phyloP scores from a whole-genome alignment of 192 early-diverging fungal genomes.

The Gonapodya prolifera region DNA sequence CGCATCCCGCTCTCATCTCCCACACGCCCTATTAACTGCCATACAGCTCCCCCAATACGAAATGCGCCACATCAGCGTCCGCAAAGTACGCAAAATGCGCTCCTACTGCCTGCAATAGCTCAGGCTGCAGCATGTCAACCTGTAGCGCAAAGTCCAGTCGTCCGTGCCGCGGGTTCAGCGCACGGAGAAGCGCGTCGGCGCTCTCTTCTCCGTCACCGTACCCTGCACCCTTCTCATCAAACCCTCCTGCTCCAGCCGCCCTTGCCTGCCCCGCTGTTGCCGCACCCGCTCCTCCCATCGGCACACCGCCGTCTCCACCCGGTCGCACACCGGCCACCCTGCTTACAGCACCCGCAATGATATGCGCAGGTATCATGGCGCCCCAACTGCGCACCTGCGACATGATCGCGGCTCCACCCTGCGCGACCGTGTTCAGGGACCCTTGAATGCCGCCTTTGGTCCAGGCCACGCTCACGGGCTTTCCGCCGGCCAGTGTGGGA shows the following conservation, averaged over 20 bases:
- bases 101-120: conserved; percentile 50
- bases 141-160: conserved; percentile 52
- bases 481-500: background rate
- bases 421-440: background rate
- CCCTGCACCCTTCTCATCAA: conserved; percentile 10
- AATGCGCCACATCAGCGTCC: conserved; percentile 45
- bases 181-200: conserved; percentile 14
- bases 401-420: no score
- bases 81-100: conserved; percentile 56
- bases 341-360: background rate
- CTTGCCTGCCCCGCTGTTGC: conserved; percentile 1
- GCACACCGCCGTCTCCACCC: background rate
- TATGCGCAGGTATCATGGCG: background rate
- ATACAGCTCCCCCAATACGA: conserved; percentile 47
- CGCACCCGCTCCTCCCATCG: background rate
- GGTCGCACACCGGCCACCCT: background rate
- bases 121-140: conserved; percentile 54
- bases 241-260: conserved; percentile 15
- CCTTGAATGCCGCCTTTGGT: background rate
- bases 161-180: conserved; percentile 35
- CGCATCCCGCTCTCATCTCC: no score
- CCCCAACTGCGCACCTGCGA: background rate
- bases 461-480: background rate
- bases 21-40: no score
- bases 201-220: conserved; percentile 9